Base-by-base conservation (phyloP, 768 basidiomycete species). In the Austroboletus festivus region DNA sequence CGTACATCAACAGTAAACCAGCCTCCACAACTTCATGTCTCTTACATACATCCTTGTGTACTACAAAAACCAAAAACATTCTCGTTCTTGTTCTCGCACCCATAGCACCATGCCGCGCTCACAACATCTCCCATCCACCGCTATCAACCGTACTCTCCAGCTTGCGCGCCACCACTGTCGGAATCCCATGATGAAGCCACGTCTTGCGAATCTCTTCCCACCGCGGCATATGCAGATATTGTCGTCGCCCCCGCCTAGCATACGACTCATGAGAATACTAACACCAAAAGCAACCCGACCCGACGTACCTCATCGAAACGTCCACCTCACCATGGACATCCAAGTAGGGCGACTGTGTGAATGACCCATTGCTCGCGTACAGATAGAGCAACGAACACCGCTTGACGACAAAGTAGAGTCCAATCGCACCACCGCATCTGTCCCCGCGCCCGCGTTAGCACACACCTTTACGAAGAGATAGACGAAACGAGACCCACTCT, bases 311-410 rank as follows among this genome's bases (percentile, higher is more conserved):
- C 86, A 95, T 91, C 3, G 86, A 87, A 12, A 89, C 74, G 64
- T 98, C 95, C 2, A 92, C 79, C 60, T 98, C 96, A 1, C 95
- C 96, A 52, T 98, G 96, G 1, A 81, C 80, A 58, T 99, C 96
- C 34, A 98, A 77, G 60, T 96, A 98, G 0, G 95, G 93, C 24
- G 94, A 88, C 13, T 82, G 79, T 1, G 79, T 77, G 68, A 94
- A 97, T 3, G 89, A 82, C n/a, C 95, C 96, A 42, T 85, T 91
- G 52, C 82, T 84, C 24, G 86, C 85, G 60, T 92, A 93, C 16
- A 97, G 76, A 65, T 89, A 97, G 13, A 98, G 64, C 48, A 97
- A 62, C n/a, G 86, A 81, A 68, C 93, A 96, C 18, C 92, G 83
- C 64, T 94, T 94, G 55, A 97, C 84, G 37, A 93, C 78, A 68